Conservation (phyloP, 2,329 filamentous ascomycete species). For the Colletotrichum tabaci region DNA sequence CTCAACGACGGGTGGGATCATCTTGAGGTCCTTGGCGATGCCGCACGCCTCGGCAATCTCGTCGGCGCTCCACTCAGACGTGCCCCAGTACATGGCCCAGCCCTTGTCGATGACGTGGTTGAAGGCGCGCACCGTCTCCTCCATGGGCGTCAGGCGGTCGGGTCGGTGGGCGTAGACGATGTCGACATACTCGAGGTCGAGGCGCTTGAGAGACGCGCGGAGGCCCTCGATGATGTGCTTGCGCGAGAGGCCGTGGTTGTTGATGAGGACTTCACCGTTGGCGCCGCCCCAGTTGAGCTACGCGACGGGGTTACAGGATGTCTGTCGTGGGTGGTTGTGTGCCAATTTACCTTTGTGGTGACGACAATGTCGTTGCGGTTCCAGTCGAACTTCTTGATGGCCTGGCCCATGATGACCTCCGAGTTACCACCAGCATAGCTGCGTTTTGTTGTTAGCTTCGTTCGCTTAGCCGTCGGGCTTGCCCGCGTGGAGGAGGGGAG, state of each 20-base stretch:
- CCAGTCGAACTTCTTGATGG: slow-evolving; percentile 74
- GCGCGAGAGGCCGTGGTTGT: slow-evolving; percentile 72
- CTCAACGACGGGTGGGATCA: slow-evolving; percentile 76
- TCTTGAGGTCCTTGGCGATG: slow-evolving; percentile 71
- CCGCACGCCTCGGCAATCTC: slow-evolving; percentile 76
- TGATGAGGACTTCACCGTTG: slow-evolving; percentile 73
- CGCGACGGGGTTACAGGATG: background rate
- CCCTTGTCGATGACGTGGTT: slow-evolving; percentile 79
- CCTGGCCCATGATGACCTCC: slow-evolving; percentile 75
- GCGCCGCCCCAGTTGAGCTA: slow-evolving; percentile 75
- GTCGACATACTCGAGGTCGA: slow-evolving; percentile 75
- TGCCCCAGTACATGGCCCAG: slow-evolving; percentile 81
- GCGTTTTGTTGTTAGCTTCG: slow-evolving; percentile 47
- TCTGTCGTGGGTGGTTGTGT: background rate
- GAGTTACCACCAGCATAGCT: slow-evolving; percentile 72
- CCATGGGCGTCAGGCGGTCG: slow-evolving; percentile 78
- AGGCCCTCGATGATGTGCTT: slow-evolving; percentile 75
- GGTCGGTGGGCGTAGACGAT: slow-evolving; percentile 79
- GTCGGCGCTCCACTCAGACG: slow-evolving; percentile 78
- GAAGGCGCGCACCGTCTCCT: slow-evolving; percentile 79
- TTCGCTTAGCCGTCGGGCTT: slow-evolving; percentile 45
- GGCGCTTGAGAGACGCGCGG: slow-evolving; percentile 68
- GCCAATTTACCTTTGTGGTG: slow-evolving; percentile 62
- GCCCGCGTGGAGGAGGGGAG: slow-evolving; percentile 18
- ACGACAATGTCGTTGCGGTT: slow-evolving; percentile 74